Evolutionary conservation across 768 basidiomycete genomes (phyloP).

Genomic region (Hygrocybe coccinea): DNA sequence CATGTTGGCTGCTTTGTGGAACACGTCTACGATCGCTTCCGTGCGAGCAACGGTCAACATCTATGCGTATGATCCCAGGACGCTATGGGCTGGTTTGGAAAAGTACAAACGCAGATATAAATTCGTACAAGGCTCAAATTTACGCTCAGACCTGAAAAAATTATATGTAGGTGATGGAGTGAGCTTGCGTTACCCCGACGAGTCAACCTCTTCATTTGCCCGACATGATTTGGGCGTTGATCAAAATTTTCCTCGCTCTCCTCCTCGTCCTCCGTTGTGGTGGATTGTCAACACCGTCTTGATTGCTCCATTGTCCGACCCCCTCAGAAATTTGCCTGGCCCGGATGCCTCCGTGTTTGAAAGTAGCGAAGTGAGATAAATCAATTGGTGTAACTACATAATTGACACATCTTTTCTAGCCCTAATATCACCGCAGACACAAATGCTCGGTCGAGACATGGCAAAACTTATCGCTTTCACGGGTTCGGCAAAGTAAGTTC

Average conservation of each 20-base stretch:
- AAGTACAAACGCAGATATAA: too few species aligned
- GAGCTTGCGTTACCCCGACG: not conserved
- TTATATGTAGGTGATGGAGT: too few species aligned
- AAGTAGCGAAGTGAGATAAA: constrained; percentile 39
- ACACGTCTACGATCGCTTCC: not conserved
- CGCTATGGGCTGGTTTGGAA: too few species aligned
- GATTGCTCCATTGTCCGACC: constrained; percentile 45
- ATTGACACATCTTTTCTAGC: constrained; percentile 23
- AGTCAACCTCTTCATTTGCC: too few species aligned
- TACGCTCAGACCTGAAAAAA: too few species aligned
- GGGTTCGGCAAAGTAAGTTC: constrained; percentile 46
- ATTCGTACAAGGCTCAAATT: too few species aligned
- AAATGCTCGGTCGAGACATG: constrained; percentile 40
- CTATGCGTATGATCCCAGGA: not conserved
- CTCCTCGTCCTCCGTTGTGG: constrained; percentile 27
- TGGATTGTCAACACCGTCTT: constrained; percentile 45
- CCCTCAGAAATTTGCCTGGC: constrained; percentile 45
- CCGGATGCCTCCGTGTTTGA: constrained; percentile 39
- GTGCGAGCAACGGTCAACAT: not conserved
- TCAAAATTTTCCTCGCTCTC: constrained; percentile 28
- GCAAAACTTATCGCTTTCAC: constrained; percentile 51
- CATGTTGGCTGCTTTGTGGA: not conserved
- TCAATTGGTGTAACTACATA: not conserved
- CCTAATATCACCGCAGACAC: constrained; percentile 38
- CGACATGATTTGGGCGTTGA: constrained; percentile 4